These are phyloP conservation scores for Tuber indicum DNA, from an alignment of 495 filamentous ascomycete species.

Conservation along the genomic window DNA sequence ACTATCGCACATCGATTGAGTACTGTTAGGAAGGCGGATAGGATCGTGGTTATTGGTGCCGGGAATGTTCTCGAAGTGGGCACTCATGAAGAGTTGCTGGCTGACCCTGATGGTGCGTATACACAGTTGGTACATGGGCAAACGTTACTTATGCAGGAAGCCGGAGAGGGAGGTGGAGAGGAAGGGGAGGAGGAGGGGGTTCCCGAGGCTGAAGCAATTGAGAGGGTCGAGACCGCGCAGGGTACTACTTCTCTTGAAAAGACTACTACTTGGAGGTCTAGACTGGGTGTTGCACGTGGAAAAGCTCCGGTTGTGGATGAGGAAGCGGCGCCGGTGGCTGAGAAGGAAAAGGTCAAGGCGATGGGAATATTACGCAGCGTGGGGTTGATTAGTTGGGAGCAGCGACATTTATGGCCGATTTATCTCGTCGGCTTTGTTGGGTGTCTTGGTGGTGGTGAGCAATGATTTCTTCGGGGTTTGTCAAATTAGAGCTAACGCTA, in stretches of 20 bases:
- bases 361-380: slow-evolving; percentile 26
- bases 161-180: slow-evolving; percentile 7
- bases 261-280: slow-evolving; percentile 32
- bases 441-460: slow-evolving; percentile 25
- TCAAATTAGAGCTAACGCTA: slow-evolving; percentile 8
- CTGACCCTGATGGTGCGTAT: slow-evolving; percentile 49
- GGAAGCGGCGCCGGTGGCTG: slow-evolving; percentile 16
- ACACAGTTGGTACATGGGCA: slow-evolving; percentile 52
- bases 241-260: slow-evolving; percentile 9
- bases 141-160: slow-evolving; percentile 44
- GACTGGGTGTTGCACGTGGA: slow-evolving; percentile 18
- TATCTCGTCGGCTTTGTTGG: slow-evolving; percentile 24
- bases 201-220: slow-evolving; percentile 7
- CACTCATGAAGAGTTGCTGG: slow-evolving; percentile 60
- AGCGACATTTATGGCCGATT: slow-evolving; percentile 23
- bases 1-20: slow-evolving; percentile 72
- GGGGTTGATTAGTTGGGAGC: slow-evolving; percentile 29
- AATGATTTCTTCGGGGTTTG: background rate
- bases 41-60: slow-evolving; percentile 67
- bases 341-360: slow-evolving; percentile 8
- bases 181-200: slow-evolving; percentile 12
- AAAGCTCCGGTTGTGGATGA: slow-evolving; percentile 15
- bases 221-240: background rate
- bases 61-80: slow-evolving; percentile 62
- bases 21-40: slow-evolving; percentile 68